Evolutionary conservation across 2,329 filamentous ascomycete genomes (phyloP), one percentile per base, ranked within the genome.

Genomic region (Ceratocystis cacaofunesta): DNA sequence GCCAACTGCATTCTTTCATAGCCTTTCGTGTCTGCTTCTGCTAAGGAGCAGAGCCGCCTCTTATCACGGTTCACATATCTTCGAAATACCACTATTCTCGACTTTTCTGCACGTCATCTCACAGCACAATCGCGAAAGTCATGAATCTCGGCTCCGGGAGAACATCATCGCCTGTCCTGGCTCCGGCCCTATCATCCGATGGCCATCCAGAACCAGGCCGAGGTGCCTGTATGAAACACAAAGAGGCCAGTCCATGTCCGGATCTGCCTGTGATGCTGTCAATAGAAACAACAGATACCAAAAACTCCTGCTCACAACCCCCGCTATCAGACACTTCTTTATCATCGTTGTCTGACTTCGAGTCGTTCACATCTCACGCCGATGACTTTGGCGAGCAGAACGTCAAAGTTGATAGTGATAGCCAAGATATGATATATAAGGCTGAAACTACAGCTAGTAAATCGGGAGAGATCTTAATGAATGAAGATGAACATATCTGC

Each of bases 321-420:
- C 63, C 17, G 6, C 43, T 30, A 17, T 65, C 63, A 61, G 63
- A 65, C 22, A 65, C 63, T 50, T 65, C 63, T 32, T 32, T 65
- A 43, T 65, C 63, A n/a, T 65, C 63, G 43, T 48, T 65, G 41
- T 61, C 63, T 43, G 63, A 61, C 41, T 61, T 61, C 61, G 63
- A 60, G 19, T 65, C 63, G n/a, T 19, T 63, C 15, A 43, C 48
- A 62, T 58, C 25, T 66, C 64, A 55, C 15, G 7, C 43, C 46
- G 22, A 48, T 44, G 55, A 41, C 15, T 19, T 43, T 32, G 22
- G n/a, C 25, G 19, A 57, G 43, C 63, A 44, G 52, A 7, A 48
- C 46, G 41, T 57, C 30, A 22, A 60, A 52, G 28, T 3, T 22
- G 41, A 28, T n/a, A 8, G 61, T 41, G 44, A 44, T 46, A 10